phyloP scores from a whole-genome alignment of 73 alveolate genomes.

The Halteria grandinella region DNA sequence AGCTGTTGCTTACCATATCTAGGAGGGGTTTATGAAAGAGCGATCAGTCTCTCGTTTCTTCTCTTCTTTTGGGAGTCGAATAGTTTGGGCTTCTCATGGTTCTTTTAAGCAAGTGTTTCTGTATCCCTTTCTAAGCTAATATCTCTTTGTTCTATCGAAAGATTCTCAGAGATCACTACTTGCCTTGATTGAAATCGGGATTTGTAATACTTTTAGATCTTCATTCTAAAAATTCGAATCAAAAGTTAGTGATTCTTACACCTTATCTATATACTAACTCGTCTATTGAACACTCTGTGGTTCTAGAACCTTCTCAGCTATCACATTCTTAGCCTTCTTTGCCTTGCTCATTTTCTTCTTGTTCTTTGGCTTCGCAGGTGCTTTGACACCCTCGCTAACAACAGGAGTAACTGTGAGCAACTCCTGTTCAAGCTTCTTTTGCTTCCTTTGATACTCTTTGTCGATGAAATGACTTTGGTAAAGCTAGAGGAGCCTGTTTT shows the following conservation, averaged over 20 bases:
- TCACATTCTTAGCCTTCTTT: neutral
- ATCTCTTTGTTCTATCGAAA: neutral
- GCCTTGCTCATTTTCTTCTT: neutral
- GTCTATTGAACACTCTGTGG: neutral
- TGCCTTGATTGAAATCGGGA: no score
- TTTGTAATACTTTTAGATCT: constrained; percentile 5
- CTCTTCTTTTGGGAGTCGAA: no score
- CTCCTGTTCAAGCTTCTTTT: constrained; percentile 31
- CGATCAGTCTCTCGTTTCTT: no score
- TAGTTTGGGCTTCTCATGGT: neutral
- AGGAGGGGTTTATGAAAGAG: no score
- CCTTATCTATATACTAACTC: neutral
- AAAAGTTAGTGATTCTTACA: neutral
- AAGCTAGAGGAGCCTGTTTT: constrained; percentile 16
- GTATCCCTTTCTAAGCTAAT: neutral
- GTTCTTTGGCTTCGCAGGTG: neutral
- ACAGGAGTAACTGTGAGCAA: no score
- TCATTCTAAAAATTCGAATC: neutral
- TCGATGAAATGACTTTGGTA: constrained; percentile 19
- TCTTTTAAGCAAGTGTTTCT: neutral
- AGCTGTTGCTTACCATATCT: neutral
- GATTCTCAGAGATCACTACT: neutral
- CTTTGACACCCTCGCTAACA: neutral
- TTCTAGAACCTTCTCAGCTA: neutral
- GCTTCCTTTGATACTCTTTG: constrained; percentile 19